Percentiles rank a stretch among this genome's conserved stretches.
These are phyloP conservation scores for Nyctanthes arbortristis DNA, from an alignment of 257 asterid species.

Conservation along the genomic window DNA sequence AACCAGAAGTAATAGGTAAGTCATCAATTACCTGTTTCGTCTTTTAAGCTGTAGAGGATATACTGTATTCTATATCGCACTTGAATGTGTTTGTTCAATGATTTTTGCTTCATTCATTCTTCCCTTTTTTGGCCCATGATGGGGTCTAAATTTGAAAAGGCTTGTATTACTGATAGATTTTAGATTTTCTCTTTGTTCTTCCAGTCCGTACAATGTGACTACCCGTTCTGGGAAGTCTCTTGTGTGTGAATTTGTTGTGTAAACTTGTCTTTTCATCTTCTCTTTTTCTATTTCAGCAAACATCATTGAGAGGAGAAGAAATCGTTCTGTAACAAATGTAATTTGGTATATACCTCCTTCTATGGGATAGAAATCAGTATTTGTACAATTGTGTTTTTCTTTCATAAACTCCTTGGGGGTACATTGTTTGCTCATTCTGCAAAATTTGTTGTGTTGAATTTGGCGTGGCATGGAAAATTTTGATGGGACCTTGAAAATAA, in stretches of 20 bases:
- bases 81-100: conserved; percentile 36
- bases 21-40: conserved; percentile 5
- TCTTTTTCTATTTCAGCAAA: neutral
- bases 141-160: conserved; percentile 31
- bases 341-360: conserved; percentile 6
- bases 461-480: neutral
- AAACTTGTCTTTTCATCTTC: conserved; percentile 18
- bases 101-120: conserved; percentile 26
- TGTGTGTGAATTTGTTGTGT: conserved; percentile 28
- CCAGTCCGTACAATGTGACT: conserved; percentile 38
- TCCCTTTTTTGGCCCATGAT: conserved; percentile 16
- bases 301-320: neutral
- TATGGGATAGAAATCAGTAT: neutral
- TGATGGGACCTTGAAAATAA: neutral
- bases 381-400: neutral
- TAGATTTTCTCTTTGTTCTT: conserved; percentile 21
- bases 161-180: conserved; percentile 41
- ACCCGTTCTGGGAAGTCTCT: conserved; percentile 22
- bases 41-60: conserved; percentile 32
- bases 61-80: conserved; percentile 40
- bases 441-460: neutral
- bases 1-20: conserved; percentile 50
- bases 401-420: neutral
- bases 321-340: conserved; percentile 6
- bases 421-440: neutral